Base-by-base conservation (phyloP, 2,329 filamentous ascomycete species). In the Pseudogymnoascus sp. region DNA sequence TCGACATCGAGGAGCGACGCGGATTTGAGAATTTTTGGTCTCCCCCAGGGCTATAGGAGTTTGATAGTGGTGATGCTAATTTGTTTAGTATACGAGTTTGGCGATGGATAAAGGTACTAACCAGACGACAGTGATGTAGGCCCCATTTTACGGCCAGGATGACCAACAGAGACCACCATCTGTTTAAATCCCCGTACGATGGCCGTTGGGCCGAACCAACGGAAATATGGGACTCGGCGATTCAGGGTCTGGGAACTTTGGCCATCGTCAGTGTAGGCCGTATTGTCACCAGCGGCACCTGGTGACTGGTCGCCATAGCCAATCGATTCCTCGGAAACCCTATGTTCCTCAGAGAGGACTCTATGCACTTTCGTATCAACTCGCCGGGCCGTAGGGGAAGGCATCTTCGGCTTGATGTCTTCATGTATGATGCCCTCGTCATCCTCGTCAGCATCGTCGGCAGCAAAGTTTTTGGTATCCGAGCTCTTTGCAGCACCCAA, bases 141-240 rank as follows among this genome's bases (percentile, higher is more conserved):
- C n/a, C 69, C 70, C 14, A 80, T 82, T 61, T 86, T 86, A 24
- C 82, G 81, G 24, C 86, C 82, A 64, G 85, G 80, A 65, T 89
- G 86, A 64, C 87, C 83, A 31, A 93, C 85, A 62, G 89, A 87
- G 64, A 89, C 87, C 26, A 96, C 90, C 90, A 96, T 96, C 74
- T 96, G 91, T 75, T 96, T 96, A 77, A 92, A 96, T 22, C 91
- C 91, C 1, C 91, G 91, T 61, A 95, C 90, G 71, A 96, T 96
- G 66, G 91, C 92, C 0, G 92, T 96, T 0, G 91, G 90, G 0
- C 91, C 92, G 72, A 96, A 95, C 75, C 95, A 96, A 65, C 92
- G 82, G 70, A 96, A 96, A 73, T 95, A 96, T 0, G 91, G 91
- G 66, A 96, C 90, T 62, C 88, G 83, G 70, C 89, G 79, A 35